phyloP scores from a whole-genome alignment of 768 basidiomycete genomes.

The Russula lepida region DNA sequence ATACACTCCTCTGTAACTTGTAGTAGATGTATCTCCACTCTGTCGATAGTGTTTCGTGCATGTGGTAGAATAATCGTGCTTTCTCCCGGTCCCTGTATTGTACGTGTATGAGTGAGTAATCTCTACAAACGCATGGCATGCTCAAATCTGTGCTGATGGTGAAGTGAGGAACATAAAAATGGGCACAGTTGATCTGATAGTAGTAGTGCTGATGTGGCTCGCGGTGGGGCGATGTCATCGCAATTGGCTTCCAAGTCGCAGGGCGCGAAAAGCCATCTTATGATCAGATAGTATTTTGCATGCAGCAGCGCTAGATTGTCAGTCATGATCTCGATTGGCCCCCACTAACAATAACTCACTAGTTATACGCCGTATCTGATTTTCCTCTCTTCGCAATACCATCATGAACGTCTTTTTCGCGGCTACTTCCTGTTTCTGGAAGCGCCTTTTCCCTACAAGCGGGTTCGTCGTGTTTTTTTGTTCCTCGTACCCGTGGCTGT shows the following conservation, averaged over 20 bases:
- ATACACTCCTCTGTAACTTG: conserved; percentile 10
- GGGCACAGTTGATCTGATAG: no score
- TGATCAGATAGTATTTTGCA: no score
- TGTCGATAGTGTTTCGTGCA: not conserved
- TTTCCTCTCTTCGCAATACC: no score
- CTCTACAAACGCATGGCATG: not conserved
- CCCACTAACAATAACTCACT: no score
- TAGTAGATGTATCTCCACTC: conserved; percentile 14
- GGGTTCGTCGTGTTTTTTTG: not conserved
- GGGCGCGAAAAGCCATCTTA: no score
- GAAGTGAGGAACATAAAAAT: not conserved
- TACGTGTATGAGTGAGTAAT: conserved; percentile 1
- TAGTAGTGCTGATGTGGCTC: no score
- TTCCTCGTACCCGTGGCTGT: not conserved
- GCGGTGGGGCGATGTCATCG: no score
- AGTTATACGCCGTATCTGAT: not conserved
- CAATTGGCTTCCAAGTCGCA: no score
- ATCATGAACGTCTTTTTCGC: conserved; percentile 46
- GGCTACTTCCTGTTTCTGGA: conserved; percentile 40
- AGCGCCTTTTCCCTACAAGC: conserved; percentile 34
- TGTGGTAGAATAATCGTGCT: not conserved
- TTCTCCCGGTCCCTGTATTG: not conserved
- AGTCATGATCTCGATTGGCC: no score
- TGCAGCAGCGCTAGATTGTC: no score
- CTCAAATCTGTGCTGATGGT: not conserved